Evolutionary conservation across 2,329 filamentous ascomycete genomes (phyloP).

Genomic region (Raffaelea ambrosiae): DNA sequence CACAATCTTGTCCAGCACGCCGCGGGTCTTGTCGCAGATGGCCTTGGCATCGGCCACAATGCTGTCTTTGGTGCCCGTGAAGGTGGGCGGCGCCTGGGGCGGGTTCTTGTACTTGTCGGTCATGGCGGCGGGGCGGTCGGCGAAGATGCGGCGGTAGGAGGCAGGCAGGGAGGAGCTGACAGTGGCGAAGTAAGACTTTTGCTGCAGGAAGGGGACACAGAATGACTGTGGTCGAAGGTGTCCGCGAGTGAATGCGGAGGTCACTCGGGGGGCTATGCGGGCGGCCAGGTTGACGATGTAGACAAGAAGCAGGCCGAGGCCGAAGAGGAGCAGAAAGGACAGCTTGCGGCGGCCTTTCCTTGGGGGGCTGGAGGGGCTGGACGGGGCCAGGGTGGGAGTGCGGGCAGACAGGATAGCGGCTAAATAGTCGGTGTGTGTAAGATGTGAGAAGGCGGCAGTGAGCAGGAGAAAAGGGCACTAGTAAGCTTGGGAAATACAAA

Average conservation of each 20-base stretch:
- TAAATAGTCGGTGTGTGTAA: neutral
- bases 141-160: slow-evolving; percentile 23
- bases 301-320: slow-evolving; percentile 47
- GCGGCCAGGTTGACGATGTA: slow-evolving; percentile 58
- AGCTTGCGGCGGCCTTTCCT: slow-evolving; percentile 16
- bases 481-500: no score
- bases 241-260: slow-evolving; percentile 44
- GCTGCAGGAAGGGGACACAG: neutral
- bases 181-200: slow-evolving; percentile 11
- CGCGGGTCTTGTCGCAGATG: slow-evolving; percentile 54
- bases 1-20: slow-evolving; percentile 59
- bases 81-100: slow-evolving; percentile 69
- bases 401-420: slow-evolving; percentile 11
- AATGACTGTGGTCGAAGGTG: neutral
- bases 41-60: slow-evolving; percentile 59
- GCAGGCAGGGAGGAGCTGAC: no score
- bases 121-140: slow-evolving; percentile 47
- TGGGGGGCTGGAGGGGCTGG: slow-evolving; percentile 13
- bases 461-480: no score
- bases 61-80: slow-evolving; percentile 63
- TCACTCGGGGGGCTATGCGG: slow-evolving; percentile 49
- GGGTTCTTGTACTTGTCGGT: slow-evolving; percentile 61
- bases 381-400: slow-evolving; percentile 32
- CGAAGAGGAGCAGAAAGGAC: slow-evolving; percentile 38
- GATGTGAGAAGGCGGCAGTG: no score